phyloP scores from a whole-genome alignment of 2,329 filamentous ascomycete genomes.

The Fusarium anguioides region DNA sequence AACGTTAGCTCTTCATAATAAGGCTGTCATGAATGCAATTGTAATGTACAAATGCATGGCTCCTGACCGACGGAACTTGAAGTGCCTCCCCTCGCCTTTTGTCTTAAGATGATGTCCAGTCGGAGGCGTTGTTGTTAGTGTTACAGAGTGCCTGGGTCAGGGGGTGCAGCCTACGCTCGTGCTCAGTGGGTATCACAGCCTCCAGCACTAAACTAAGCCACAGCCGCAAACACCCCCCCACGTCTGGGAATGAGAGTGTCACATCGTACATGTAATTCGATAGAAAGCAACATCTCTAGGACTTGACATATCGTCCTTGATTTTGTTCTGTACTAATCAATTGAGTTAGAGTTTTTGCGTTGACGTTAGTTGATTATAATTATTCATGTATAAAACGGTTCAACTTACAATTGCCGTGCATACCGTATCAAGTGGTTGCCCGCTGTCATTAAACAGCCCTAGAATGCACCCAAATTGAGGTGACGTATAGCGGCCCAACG shows the following conservation, averaged over 20 bases:
- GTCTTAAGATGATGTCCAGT: slow-evolving; percentile 21
- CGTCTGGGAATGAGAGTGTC: slow-evolving; percentile 6
- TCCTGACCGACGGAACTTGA: slow-evolving; percentile 3
- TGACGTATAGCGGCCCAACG: slow-evolving; percentile 27
- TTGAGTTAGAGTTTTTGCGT: not conserved
- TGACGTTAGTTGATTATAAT: no score
- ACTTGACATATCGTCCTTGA: not conserved
- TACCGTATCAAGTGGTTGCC: not conserved
- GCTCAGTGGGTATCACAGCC: no score
- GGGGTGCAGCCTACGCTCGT: no score
- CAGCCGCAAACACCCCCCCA: slow-evolving; percentile 38
- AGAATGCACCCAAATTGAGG: slow-evolving; percentile 13
- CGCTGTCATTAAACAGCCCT: slow-evolving; percentile 7
- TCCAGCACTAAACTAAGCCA: no score
- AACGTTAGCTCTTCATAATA: slow-evolving; percentile 25
- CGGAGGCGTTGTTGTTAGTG: slow-evolving; percentile 14
- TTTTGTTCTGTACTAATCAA: not conserved
- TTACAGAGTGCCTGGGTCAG: slow-evolving; percentile 22
- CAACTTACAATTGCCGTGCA: not conserved
- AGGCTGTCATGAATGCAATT: slow-evolving; percentile 14
- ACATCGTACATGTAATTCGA: not conserved
- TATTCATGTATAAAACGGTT: not conserved
- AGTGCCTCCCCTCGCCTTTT: slow-evolving; percentile 20
- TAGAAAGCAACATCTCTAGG: not conserved
- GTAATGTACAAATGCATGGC: not conserved